phyloP scores from a whole-genome alignment of 768 basidiomycete genomes.

The Boletus reticuloceps region DNA sequence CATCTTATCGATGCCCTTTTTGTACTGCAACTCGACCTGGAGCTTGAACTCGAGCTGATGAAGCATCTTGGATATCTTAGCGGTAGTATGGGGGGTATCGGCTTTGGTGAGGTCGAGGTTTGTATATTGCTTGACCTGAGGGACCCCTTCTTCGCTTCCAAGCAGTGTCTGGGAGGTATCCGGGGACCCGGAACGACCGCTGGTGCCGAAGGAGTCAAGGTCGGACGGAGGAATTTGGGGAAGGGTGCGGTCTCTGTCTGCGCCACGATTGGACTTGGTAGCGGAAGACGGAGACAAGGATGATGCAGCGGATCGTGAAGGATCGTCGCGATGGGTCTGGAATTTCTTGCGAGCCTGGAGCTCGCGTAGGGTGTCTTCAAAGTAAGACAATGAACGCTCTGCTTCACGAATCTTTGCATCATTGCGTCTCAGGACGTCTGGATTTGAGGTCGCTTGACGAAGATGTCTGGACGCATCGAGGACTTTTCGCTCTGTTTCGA shows the following conservation, averaged over 20 bases:
- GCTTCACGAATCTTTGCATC: conserved; percentile 87
- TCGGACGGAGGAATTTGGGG: conserved; percentile 54
- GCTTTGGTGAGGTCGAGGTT: conserved; percentile 96
- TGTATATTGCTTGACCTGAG: conserved; percentile 66
- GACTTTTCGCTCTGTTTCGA: conserved; percentile 91
- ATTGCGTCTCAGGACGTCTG: conserved; percentile 77
- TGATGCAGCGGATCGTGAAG: conserved; percentile 51
- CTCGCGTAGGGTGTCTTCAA: conserved; percentile 81
- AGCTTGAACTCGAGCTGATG: conserved; percentile 99
- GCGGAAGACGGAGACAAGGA: conserved; percentile 19
- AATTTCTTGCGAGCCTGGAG: conserved; percentile 75
- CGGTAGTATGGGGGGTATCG: conserved; percentile 93
- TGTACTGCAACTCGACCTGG: conserved; percentile 97
- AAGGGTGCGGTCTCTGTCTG: conserved; percentile 34
- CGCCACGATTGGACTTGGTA: conserved; percentile 12
- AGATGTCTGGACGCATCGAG: conserved; percentile 80
- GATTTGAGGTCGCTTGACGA: conserved; percentile 80
- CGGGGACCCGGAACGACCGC: conserved; percentile 35
- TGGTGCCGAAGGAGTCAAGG: conserved; percentile 34
- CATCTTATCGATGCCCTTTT: conserved; percentile 99
- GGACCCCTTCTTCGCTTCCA: conserved; percentile 38
- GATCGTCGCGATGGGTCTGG: conserved; percentile 55
- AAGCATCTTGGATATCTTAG: conserved; percentile 96
- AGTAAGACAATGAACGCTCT: conserved; percentile 80
- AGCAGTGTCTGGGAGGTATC: conserved; percentile 40